A percentile compares a stretch with the other conserved stretches of the same genome.
These are phyloP conservation scores for Tilletia caries DNA, from an alignment of 1,284 basidiomycete genomes.

Conservation along the genomic window DNA sequence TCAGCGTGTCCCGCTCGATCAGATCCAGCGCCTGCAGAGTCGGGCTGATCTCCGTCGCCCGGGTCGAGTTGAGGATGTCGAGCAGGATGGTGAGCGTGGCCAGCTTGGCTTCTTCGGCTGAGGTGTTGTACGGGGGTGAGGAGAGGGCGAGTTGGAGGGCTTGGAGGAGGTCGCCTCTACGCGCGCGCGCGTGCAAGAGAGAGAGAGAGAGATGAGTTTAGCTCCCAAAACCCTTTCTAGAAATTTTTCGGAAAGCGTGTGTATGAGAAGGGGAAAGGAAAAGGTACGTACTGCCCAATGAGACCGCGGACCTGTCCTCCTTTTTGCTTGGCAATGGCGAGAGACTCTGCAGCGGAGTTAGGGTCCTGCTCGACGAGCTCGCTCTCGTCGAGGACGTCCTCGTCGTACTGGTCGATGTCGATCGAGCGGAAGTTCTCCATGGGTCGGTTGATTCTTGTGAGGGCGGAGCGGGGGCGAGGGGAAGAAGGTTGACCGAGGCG, in stretches of 20 bases:
- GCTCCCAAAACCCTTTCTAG: no score
- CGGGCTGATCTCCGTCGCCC: conserved; percentile 77
- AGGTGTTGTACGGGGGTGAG: conserved; percentile 43
- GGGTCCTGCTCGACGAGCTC: conserved; percentile 83
- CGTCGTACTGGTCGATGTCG: conserved; percentile 89
- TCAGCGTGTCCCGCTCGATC: conserved; percentile 83
- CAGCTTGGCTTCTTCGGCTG: conserved; percentile 44
- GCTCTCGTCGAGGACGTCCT: conserved; percentile 74
- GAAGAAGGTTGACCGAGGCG: no score
- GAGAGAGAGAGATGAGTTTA: background rate
- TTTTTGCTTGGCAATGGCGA: conserved; percentile 73
- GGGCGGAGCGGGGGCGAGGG: no score
- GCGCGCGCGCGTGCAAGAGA: background rate
- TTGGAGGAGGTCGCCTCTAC: conserved; percentile 38
- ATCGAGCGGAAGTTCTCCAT: conserved; percentile 73
- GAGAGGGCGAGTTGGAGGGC: conserved; percentile 38
- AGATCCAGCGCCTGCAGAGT: conserved; percentile 72
- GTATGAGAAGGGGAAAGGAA: background rate
- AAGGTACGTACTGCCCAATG: conserved; percentile 38
- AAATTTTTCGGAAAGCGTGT: no score
- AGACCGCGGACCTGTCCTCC: conserved; percentile 69
- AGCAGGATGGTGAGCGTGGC: conserved; percentile 74
- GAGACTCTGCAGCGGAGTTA: conserved; percentile 69
- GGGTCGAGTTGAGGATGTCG: conserved; percentile 90
- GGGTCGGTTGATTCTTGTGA: no score